These are phyloP conservation scores for Pestalotiopsis fici DNA, from an alignment of 2,329 filamentous ascomycete species.

Conservation along the genomic window DNA sequence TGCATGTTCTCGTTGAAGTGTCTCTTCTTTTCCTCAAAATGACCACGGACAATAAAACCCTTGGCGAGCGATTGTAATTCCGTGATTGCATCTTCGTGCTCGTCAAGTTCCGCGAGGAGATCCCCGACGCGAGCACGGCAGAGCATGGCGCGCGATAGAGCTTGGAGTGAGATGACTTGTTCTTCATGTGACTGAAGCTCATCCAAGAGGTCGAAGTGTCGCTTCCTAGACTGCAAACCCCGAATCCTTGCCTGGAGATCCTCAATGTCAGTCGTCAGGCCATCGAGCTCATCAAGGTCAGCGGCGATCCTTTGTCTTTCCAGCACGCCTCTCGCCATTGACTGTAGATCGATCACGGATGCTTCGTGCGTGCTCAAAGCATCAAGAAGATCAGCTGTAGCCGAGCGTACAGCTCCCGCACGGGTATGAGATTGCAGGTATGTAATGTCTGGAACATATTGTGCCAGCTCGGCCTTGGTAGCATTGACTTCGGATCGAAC, in stretches of 20 bases:
- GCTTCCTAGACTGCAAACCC: conserved; percentile 64
- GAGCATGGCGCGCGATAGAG: conserved; percentile 76
- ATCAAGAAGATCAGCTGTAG: conserved; percentile 49
- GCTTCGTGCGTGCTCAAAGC: conserved; percentile 40
- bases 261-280: conserved; percentile 56
- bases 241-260: conserved; percentile 68
- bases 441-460: conserved; percentile 44
- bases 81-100: conserved; percentile 75
- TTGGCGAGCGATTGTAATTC: conserved; percentile 75
- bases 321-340: conserved; percentile 62
- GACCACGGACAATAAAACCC: conserved; percentile 71
- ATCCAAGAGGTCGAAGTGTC: conserved; percentile 64
- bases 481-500: conserved; percentile 44
- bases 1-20: conserved; percentile 98
- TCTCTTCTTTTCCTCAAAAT: conserved; percentile 81
- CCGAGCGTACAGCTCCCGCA: conserved; percentile 54
- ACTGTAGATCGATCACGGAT: conserved; percentile 55
- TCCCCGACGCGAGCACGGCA: conserved; percentile 73
- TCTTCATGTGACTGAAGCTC: conserved; percentile 70
- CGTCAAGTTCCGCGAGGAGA: conserved; percentile 75
- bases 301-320: conserved; percentile 50
- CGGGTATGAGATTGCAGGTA: conserved; percentile 54
- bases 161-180: conserved; percentile 72
- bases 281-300: conserved; percentile 57
- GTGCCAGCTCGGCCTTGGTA: conserved; percentile 49